Evolutionary conservation across 805 yeast species (phyloP).

Genomic region (Yarrowia sp.): DNA sequence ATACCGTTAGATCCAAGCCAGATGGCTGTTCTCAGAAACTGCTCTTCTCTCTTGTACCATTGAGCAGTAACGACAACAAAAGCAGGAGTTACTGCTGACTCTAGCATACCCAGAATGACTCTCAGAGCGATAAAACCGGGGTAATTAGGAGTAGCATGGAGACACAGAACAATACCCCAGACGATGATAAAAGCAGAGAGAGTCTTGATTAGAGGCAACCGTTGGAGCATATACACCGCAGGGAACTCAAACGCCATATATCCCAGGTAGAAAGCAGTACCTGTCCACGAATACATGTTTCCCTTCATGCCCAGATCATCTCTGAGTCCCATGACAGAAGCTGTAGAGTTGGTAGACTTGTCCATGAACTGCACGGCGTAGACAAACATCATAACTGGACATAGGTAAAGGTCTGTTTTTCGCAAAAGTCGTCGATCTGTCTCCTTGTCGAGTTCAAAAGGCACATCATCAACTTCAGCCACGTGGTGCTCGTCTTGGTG

Average conservation of each 20-base stretch:
- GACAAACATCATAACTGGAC: conserved; percentile 8
- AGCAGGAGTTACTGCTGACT: not conserved
- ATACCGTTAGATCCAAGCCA: not conserved
- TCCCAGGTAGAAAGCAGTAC: not conserved
- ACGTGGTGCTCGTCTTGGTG: not conserved
- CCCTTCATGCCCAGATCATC: not conserved
- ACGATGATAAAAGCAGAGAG: not conserved
- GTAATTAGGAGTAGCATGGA: not conserved
- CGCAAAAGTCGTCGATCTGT: not conserved
- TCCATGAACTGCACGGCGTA: conserved; percentile 4
- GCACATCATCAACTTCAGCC: not conserved
- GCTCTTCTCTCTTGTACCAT: conserved; percentile 4
- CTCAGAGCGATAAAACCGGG: not conserved
- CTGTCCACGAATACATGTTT: conserved; percentile 6
- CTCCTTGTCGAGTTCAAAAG: not conserved
- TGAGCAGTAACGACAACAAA: not conserved
- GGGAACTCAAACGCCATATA: not conserved
- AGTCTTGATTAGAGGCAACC: conserved; percentile 1
- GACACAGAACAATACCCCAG: not conserved
- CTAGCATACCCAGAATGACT: not conserved
- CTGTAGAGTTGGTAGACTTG: not conserved
- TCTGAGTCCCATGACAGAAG: not conserved
- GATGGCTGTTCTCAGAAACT: conserved; percentile 2
- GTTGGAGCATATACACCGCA: not conserved
- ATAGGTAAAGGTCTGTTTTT: not conserved